These are phyloP conservation scores for Silene latifolia DNA, from an alignment of 148 eudicot species.

Conservation along the genomic window DNA sequence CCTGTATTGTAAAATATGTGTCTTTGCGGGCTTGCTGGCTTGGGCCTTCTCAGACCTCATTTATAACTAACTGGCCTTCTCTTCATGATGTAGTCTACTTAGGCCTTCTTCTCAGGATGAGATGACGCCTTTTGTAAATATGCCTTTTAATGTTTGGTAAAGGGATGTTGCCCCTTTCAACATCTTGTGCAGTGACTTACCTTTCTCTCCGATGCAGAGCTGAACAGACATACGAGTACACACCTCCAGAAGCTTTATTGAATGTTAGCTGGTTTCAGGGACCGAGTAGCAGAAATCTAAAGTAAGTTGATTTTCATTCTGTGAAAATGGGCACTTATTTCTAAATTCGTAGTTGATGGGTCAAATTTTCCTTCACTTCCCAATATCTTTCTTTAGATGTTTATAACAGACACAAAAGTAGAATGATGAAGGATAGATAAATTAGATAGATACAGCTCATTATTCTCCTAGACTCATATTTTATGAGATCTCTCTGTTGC, in stretches of 20 bases:
- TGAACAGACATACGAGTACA: slow-evolving; percentile 92
- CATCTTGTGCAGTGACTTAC: slow-evolving; percentile 10
- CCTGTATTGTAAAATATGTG: not conserved
- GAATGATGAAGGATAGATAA: not conserved
- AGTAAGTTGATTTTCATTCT: slow-evolving; percentile 42
- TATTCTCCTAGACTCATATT: not conserved
- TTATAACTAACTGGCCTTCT: not conserved
- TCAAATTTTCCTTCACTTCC: not conserved
- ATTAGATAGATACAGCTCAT: not conserved
- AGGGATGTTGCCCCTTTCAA: slow-evolving; percentile 2
- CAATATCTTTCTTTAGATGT: not conserved
- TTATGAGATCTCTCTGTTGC: slow-evolving; percentile 19
- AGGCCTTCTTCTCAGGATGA: not conserved
- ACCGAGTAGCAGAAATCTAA: slow-evolving; percentile 51
- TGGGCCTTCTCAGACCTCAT: not conserved
- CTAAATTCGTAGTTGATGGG: not conserved
- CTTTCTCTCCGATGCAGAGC: slow-evolving; percentile 39
- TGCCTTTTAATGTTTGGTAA: not conserved
- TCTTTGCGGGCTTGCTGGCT: slow-evolving; percentile 7
- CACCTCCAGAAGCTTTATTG: slow-evolving; percentile 93
- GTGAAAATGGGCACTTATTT: not conserved
- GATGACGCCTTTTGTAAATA: not conserved
- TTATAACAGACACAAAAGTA: not conserved
- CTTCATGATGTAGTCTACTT: not conserved
- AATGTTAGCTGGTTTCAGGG: slow-evolving; percentile 85